Evolutionary conservation across 768 basidiomycete species (phyloP), one percentile per base, ranked within the genome.

Genomic region (Pulveroboletus sp.): DNA sequence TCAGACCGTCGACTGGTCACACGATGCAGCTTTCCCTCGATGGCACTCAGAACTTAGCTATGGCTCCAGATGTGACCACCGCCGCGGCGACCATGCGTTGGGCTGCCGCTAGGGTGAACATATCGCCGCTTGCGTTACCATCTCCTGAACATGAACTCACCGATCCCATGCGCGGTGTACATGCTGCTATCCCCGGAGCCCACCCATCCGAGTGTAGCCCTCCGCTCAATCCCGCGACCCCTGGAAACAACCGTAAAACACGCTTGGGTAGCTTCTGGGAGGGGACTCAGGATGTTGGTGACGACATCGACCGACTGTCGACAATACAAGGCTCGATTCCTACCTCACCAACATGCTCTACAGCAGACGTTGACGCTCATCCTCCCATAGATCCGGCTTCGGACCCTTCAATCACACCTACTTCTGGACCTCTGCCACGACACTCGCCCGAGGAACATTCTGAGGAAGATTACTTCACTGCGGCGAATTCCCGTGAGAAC

Each of bases 111-210:
- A 76, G 86, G 21, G 83, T 91, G 9, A 82, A 89, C 57, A 82
- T 97, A 47, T 85, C 90, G 0, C 93, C 93, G 0, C 75, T 97
- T 24, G 84, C 89, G 0, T 76, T 94, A 1, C 93, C 93, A 2
- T 90, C 86, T 10, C 93, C 93, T 0, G 93, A 97, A 62, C 84
- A 88, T 57, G 93, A 96, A 62, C 78, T 95, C 24, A 85, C 85
- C 9, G 93, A 96, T 68, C 93, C 93, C 0, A 84, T 96, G 82
- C 82, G 88, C 33, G 81, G 82, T 31, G 77, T 85, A 18, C 83
- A 77, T 8, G 75, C 86, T 24, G 72, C 80, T 8, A 78, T 87
- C 39, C 85, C 87, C 1, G 79, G 84, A 21, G 76, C 80, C 9
- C 81, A 83, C 63, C 74, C 46, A 53, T 62, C 50, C 61, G 62